Evolutionary conservation across 805 yeast genomes (phyloP).

Genomic region (Ogataea pilisensis): DNA sequence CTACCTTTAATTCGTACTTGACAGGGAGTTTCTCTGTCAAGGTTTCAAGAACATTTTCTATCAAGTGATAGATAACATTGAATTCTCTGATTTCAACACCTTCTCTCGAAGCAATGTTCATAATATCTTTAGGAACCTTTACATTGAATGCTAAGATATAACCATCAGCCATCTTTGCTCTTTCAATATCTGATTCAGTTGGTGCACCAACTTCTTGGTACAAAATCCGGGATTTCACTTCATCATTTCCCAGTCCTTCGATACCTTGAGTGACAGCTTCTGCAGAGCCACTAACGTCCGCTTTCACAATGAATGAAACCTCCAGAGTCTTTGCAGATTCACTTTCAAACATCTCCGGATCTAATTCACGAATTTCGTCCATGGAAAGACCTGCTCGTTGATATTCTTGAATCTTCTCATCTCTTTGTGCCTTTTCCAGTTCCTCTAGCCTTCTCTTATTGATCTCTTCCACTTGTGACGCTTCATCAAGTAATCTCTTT

Average conservation of each 20-base stretch:
- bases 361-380: conserved; percentile 38
- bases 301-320: conserved; percentile 68
- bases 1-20: conserved; percentile 56
- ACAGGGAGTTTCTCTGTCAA: conserved; percentile 62
- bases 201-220: conserved; percentile 76
- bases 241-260: conserved; percentile 79
- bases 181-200: conserved; percentile 58
- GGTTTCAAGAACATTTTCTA: conserved; percentile 73
- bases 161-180: conserved; percentile 70
- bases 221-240: conserved; percentile 67
- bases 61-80: conserved; percentile 81
- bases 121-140: conserved; percentile 59
- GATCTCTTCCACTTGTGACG: conserved; percentile 61
- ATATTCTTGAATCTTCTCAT: conserved; percentile 53
- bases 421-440: conserved; percentile 46
- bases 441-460: conserved; percentile 62
- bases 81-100: conserved; percentile 59
- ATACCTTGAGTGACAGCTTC: conserved; percentile 89
- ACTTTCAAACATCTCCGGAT: conserved; percentile 29
- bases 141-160: conserved; percentile 76
- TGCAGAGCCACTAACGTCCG: conserved; percentile 92
- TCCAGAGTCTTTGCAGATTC: conserved; percentile 29
- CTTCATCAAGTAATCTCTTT: conserved; percentile 49
- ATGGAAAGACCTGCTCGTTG: conserved; percentile 56
- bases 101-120: conserved; percentile 50